These are phyloP conservation scores for Apiospora kogelbergensis DNA, from an alignment of 2,329 filamentous ascomycete genomes.

Conservation along the genomic window DNA sequence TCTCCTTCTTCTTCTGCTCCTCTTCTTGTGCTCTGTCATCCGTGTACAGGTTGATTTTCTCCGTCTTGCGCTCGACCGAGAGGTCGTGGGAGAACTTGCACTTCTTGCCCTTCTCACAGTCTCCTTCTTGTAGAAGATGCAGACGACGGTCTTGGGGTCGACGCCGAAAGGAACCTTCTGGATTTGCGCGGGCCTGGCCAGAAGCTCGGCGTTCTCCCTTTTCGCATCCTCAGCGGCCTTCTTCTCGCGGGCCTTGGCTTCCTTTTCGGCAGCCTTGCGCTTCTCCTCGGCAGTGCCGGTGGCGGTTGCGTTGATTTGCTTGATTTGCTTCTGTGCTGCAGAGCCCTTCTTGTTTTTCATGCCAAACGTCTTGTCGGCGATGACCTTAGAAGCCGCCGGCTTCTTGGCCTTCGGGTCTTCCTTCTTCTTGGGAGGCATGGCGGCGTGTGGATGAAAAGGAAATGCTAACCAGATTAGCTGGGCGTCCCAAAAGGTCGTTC, in stretches of 20 bases:
- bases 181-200: slow-evolving; percentile 90
- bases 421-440: slow-evolving; percentile 71
- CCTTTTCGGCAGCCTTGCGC: slow-evolving; percentile 68
- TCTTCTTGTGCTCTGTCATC: slow-evolving; percentile 75
- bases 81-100: slow-evolving; percentile 98
- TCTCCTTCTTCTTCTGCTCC: slow-evolving; percentile 83
- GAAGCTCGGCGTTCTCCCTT: slow-evolving; percentile 75
- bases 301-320: slow-evolving; percentile 73
- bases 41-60: slow-evolving; percentile 89
- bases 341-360: slow-evolving; percentile 99
- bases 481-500: not conserved
- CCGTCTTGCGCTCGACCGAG: slow-evolving; percentile 83
- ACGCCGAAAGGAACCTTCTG: slow-evolving; percentile 98
- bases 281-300: slow-evolving; percentile 87
- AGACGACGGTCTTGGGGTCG: slow-evolving; percentile 95
- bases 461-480: not conserved
- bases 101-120: slow-evolving; percentile 95
- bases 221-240: slow-evolving; percentile 82
- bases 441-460: slow-evolving; percentile 33
- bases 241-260: slow-evolving; percentile 79
- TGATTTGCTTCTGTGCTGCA: slow-evolving; percentile 86
- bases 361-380: slow-evolving; percentile 96
- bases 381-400: slow-evolving; percentile 58
- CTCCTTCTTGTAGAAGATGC: slow-evolving; percentile 94
- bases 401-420: slow-evolving; percentile 52